Percentiles rank a stretch among this genome's conserved stretches.
Conservation (phyloP, 1,284 basidiomycete species). For the Irpex sp. region DNA sequence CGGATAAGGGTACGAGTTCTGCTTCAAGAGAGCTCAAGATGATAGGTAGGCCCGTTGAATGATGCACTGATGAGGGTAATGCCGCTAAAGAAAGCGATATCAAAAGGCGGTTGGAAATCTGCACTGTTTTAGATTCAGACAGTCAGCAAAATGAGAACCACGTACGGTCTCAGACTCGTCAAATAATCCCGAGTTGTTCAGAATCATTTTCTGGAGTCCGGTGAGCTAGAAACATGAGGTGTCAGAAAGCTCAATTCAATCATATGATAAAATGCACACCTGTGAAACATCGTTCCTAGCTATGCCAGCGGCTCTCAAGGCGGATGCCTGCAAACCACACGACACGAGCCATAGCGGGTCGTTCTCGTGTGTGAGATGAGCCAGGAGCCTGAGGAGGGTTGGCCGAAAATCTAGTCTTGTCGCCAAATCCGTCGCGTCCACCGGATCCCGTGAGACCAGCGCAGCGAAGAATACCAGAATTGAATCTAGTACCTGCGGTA, state of each 20-base stretch:
- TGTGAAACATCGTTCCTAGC: slow-evolving; percentile 54
- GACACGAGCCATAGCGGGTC: slow-evolving; percentile 55
- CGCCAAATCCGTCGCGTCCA: slow-evolving; percentile 61
- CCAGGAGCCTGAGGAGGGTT: slow-evolving; percentile 55
- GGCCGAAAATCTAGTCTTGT: slow-evolving; percentile 47
- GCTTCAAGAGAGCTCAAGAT: slow-evolving; percentile 40
- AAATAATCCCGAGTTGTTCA: slow-evolving; percentile 55
- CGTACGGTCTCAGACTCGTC: slow-evolving; percentile 47
- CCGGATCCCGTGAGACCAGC: slow-evolving; percentile 64
- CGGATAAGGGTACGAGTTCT: slow-evolving; percentile 46
- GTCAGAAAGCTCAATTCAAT: neutral
- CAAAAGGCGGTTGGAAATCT: slow-evolving; percentile 68
- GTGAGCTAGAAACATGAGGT: slow-evolving; percentile 36
- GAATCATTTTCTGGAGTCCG: slow-evolving; percentile 51
- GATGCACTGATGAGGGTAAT: slow-evolving; percentile 46
- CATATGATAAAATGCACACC: slow-evolving; percentile 37
- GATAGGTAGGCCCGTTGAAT: slow-evolving; percentile 38
- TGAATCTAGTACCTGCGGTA: slow-evolving; percentile 64
- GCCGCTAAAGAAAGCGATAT: slow-evolving; percentile 51
- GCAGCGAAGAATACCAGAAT: slow-evolving; percentile 66
- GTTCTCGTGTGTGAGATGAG: slow-evolving; percentile 36
- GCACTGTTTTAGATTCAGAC: slow-evolving; percentile 10
- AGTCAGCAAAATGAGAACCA: slow-evolving; percentile 18
- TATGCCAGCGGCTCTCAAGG: slow-evolving; percentile 52
- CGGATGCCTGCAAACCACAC: slow-evolving; percentile 36